Conservation (phyloP, 2,329 filamentous ascomycete species). For the Pestalotiopsis sp. region DNA sequence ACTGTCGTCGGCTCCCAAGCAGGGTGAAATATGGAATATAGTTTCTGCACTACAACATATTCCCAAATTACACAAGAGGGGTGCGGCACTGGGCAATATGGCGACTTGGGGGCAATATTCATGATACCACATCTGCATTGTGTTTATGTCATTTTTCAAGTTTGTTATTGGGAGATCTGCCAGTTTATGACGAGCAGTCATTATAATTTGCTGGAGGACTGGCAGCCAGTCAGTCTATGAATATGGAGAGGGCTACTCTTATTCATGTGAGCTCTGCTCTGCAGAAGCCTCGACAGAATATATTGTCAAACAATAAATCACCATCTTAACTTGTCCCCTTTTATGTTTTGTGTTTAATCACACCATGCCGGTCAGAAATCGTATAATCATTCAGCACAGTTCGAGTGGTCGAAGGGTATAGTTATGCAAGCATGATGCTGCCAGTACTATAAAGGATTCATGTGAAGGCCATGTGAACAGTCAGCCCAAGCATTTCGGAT, state of each 20-base stretch:
- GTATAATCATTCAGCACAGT: no score
- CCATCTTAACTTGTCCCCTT: no score
- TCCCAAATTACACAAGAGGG: background rate
- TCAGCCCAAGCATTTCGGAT: background rate
- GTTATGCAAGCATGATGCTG: no score
- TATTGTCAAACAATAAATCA: no score
- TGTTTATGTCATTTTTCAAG: background rate
- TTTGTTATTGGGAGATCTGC: background rate
- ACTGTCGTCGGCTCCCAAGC: background rate
- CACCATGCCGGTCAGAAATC: no score
- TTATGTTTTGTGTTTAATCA: no score
- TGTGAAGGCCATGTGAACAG: background rate
- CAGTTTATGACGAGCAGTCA: background rate
- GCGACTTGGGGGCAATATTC: background rate
- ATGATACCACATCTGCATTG: background rate
- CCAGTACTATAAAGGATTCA: background rate
- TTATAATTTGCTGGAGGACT: background rate
- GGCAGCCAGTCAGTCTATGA: background rate
- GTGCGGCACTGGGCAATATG: background rate
- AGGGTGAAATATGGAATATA: background rate
- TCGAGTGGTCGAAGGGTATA: no score
- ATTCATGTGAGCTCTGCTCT: no score
- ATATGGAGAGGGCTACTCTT: background rate
- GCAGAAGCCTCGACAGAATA: no score
- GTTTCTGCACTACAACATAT: background rate